Conservation (phyloP, 768 basidiomycete genomes). For the Boletus fagicola region DNA sequence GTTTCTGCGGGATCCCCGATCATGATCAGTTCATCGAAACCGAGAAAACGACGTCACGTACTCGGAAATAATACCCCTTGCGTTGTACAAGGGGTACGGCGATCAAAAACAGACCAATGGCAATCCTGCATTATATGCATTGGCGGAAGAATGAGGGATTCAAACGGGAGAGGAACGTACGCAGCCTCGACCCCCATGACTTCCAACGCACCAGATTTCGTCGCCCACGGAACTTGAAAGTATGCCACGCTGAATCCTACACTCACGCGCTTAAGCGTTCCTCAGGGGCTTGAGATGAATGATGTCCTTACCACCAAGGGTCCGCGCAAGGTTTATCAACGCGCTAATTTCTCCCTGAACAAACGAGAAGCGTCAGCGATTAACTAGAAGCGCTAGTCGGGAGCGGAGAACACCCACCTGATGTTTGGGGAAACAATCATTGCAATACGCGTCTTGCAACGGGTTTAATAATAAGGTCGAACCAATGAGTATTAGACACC, state of each 20-base stretch:
- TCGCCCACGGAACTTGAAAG: conserved; percentile 43
- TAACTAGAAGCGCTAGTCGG: neutral
- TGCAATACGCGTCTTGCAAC: conserved; percentile 37
- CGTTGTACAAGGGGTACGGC: conserved; percentile 37
- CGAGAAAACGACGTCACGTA: conserved; percentile 17
- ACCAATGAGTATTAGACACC: conserved; percentile 2
- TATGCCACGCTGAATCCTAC: conserved; percentile 39
- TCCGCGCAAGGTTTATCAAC: conserved; percentile 41
- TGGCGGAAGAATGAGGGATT: neutral
- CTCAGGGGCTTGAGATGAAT: neutral
- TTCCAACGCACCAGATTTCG: conserved; percentile 32
- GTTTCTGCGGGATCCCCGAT: conserved; percentile 12
- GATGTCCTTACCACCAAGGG: conserved; percentile 27
- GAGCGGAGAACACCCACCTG: conserved; percentile 18
- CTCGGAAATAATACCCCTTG: conserved; percentile 35
- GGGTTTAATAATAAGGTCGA: neutral
- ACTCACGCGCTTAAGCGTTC: neutral
- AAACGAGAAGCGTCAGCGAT: neutral
- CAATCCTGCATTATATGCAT: conserved; percentile 24
- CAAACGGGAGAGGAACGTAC: conserved; percentile 17
- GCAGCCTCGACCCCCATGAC: conserved; percentile 41
- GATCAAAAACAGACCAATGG: conserved; percentile 35
- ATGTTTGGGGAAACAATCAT: conserved; percentile 37
- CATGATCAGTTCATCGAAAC: neutral
- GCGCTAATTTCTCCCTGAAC: conserved; percentile 42